Evolutionary conservation across 257 asterid species (phyloP), one percentile per base, ranked within the genome.

Genomic region (Rauvolfia tetraphylla): DNA sequence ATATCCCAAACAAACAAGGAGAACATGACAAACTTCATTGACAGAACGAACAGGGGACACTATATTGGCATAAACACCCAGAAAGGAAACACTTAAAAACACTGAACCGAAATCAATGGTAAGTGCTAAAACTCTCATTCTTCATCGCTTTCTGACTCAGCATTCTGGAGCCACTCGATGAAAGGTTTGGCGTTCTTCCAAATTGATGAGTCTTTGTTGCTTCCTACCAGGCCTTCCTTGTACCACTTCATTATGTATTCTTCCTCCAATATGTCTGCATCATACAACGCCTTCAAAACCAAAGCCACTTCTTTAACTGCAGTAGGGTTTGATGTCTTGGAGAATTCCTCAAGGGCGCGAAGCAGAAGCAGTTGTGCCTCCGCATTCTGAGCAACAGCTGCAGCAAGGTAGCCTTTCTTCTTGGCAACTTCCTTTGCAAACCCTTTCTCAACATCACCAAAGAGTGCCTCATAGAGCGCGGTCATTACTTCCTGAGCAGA

Each of bases 131-230:
- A 62, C 27, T 57, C 7, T 85, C 79, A 85, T 68, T 85, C 89
- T 48, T 74, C 85, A 6, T 83, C 89, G 4, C 79, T 59, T 57
- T 83, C 89, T 0, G 89, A 85, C 71, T 85, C 89, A 0, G 89
- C 89, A 68, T 63, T 81, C 63, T 79, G 84, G 20, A 85, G 81
- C 89, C 89, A 85, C 7, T 83, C 85, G 0, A 85, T 41, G 20
- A 85, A 85, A 38, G 89, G 85, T 67, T 74, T 76, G 53, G 79
- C 79, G 72, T 79, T 81, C 83, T 74, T 81, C 89, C 89, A 85
- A 44, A 85, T 62, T 3, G 83, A 51, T 3, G 81, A 74, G 38
- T 76, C 84, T 17, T 79, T 83, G 22, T 68, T 51, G 34, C 49
- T 31, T 66, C 84, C 83, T 2, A n/a, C 61, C 33, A 71, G 49